Conservation (phyloP, 352 stramenopile genomes). For the Aphanomyces stellatus region DNA sequence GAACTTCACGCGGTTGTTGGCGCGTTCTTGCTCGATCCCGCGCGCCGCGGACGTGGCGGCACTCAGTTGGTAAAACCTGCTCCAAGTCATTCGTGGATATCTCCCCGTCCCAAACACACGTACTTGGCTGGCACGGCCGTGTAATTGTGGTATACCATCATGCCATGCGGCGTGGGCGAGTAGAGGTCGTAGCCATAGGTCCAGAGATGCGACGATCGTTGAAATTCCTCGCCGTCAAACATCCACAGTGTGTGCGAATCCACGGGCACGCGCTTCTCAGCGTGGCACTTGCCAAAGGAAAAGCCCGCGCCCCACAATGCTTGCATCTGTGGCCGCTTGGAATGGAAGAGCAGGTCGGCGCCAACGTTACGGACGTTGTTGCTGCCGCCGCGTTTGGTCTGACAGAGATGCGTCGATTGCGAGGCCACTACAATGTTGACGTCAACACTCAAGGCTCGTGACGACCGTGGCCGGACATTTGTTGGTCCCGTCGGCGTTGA, state of each 20-base stretch:
- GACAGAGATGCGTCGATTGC: conserved; percentile 16
- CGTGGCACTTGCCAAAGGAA: conserved; percentile 77
- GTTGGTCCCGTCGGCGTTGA: not conserved
- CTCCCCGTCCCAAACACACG: not conserved
- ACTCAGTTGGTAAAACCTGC: conserved; percentile 42
- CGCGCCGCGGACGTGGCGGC: conserved; percentile 36
- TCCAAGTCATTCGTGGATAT: conserved; percentile 30
- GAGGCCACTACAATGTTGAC: not conserved
- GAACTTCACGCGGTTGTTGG: conserved; percentile 46
- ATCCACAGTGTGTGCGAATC: conserved; percentile 68
- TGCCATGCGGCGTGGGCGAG: conserved; percentile 40
- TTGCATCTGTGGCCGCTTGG: conserved; percentile 4
- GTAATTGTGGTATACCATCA: conserved; percentile 51
- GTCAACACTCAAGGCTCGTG: not conserved
- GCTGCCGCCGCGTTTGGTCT: conserved; percentile 14
- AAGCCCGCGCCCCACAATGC: conserved; percentile 26
- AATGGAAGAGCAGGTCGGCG: conserved; percentile 7
- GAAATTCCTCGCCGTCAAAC: conserved; percentile 86
- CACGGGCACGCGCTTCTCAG: conserved; percentile 72
- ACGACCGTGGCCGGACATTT: not conserved
- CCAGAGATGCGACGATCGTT: conserved; percentile 45
- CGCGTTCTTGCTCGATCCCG: conserved; percentile 38
- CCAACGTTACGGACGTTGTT: conserved; percentile 17
- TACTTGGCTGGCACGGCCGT: conserved; percentile 10
- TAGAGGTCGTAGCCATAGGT: conserved; percentile 87